Evolutionary conservation across 108 stramenopile species (phyloP), one percentile per base, ranked within the genome.

Genomic region (Nitzschia putrida): DNA sequence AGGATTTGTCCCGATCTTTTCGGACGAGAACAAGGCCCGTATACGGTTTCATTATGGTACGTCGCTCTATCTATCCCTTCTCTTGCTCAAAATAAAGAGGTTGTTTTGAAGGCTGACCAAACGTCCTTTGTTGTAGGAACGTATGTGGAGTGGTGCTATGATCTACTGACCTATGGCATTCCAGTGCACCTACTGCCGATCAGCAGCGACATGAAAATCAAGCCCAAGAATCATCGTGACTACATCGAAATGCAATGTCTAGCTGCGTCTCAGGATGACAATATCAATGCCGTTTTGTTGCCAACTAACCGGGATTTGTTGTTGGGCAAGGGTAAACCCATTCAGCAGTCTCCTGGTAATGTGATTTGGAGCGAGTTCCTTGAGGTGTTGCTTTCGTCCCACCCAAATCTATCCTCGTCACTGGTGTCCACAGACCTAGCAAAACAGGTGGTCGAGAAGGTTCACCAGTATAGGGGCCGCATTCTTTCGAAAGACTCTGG

Each of bases 261-360:
- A 49, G 47, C 47, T 4, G 6, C 47, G 3, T 2, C 14, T 18
- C 3, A n/a, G 9, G 11, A 22, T 7, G 7, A 22, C 8, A 43
- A 18, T 12, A 41, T 13, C 16, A 61, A 22, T 20, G 21, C 41
- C 18, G 42, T 43, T 61, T 34, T 61, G 12, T 34, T 61, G 12
- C 60, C 60, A 14, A 9, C 24, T 29, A 50, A 50, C 64, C 53
- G 23, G 8, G 74, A 75, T 44, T 50, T 75, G 13, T 52, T 75
- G 18, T 51, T 75, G 26, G 74, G 74, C 22, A 61, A 65, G 23
- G 74, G 74, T 22, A 61, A 45, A 54, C 74, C 67, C 2, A 63
- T 75, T 13, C 58, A 66, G 42, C 50, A 60, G 38, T 64, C 52
- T 61, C 25, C 21, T 7, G 74, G 74, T 20, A 75, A 75, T n/a